phyloP scores from a whole-genome alignment of 805 yeast species.

The Henningerozyma blattae region DNA sequence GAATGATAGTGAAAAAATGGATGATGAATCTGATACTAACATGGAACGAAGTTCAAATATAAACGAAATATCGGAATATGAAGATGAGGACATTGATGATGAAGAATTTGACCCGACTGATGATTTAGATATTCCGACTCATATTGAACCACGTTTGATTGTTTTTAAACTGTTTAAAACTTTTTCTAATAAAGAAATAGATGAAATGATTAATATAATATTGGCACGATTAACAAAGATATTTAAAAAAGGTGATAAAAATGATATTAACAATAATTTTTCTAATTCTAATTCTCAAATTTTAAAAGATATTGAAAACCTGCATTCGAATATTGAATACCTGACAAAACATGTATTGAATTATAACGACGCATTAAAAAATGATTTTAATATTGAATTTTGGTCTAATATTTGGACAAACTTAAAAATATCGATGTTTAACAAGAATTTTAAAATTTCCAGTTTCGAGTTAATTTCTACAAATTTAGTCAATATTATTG shows the following conservation, averaged over 20 bases:
- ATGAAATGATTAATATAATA: neutral
- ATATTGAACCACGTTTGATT: slow-evolving; percentile 15
- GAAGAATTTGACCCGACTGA: slow-evolving; percentile 22
- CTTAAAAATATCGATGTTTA: slow-evolving; percentile 26
- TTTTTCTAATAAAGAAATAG: neutral
- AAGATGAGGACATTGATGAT: slow-evolving; percentile 17
- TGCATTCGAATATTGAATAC: too few relatives aligned
- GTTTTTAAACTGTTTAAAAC: slow-evolving; percentile 11
- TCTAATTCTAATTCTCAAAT: neutral
- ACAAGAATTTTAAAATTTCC: slow-evolving; percentile 32
- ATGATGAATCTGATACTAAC: slow-evolving; percentile 6
- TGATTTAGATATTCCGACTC: slow-evolving; percentile 24
- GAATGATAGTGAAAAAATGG: slow-evolving; percentile 12
- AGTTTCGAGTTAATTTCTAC: slow-evolving; percentile 68
- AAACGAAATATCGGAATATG: too few relatives aligned
- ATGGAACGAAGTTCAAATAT: slow-evolving; percentile 3
- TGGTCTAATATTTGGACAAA: slow-evolving; percentile 29
- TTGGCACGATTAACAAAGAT: neutral
- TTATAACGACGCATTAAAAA: neutral
- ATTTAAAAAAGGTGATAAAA: neutral
- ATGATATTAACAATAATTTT: neutral
- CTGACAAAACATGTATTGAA: neutral
- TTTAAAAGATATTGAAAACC: neutral
- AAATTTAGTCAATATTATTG: slow-evolving; percentile 37
- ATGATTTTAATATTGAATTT: slow-evolving; percentile 12